Conservation (phyloP, 78 protist species). For the Chrysochromulina parva region DNA sequence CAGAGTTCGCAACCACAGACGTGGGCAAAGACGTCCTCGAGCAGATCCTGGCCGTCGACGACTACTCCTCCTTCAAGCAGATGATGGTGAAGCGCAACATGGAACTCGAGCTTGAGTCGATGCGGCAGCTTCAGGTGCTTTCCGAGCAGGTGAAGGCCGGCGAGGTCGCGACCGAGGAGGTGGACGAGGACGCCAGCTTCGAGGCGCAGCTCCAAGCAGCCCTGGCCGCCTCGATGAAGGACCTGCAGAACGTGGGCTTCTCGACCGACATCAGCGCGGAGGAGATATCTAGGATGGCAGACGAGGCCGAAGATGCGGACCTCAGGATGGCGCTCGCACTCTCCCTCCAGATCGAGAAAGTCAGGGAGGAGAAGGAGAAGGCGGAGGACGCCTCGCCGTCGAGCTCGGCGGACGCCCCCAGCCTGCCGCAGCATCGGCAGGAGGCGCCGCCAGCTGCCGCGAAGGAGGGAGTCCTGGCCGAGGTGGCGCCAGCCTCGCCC, state of each 20-base stretch:
- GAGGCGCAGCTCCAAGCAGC: neutral
- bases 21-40: neutral
- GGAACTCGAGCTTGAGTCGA: constrained; percentile 44
- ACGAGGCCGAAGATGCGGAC: neutral
- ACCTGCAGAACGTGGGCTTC: neutral
- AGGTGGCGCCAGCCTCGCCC: neutral
- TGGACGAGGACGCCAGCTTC: too few species aligned
- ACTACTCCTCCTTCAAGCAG: constrained; percentile 43
- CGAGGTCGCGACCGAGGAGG: too few species aligned
- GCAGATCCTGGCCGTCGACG: constrained; percentile 48
- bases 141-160: too few species aligned
- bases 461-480: neutral
- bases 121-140: neutral
- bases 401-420: neutral
- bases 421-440: neutral
- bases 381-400: neutral
- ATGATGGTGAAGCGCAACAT: constrained; percentile 50
- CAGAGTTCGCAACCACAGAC: neutral
- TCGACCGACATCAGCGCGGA: neutral
- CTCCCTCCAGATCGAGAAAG: neutral
- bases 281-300: neutral
- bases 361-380: neutral
- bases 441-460: neutral
- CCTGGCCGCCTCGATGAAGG: neutral
- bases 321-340: neutral